Percentiles rank a stretch among this genome's conserved stretches.
These are phyloP conservation scores for Persicaria maculosa DNA, from an alignment of 148 eudicot species.

Conservation along the genomic window DNA sequence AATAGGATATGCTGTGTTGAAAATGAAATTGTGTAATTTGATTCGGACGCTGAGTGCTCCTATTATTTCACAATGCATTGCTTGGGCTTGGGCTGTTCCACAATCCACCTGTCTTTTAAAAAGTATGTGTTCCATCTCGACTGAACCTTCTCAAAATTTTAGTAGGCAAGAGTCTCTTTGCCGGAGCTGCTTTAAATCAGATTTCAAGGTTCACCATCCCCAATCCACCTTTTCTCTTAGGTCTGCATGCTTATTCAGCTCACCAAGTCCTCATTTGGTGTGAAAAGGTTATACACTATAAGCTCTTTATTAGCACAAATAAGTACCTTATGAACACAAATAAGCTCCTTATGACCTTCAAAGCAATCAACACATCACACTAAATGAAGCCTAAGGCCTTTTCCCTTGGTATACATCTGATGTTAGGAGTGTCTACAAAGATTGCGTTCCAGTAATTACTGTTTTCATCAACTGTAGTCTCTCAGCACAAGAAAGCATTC, in stretches of 20 bases:
- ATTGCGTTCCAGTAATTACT: too few species aligned
- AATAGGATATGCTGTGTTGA: background rate
- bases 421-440: too few species aligned
- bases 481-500: too few species aligned
- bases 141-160: background rate
- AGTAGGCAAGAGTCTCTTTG: background rate
- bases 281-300: background rate
- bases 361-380: too few species aligned
- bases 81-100: background rate
- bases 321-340: too few species aligned
- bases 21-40: background rate
- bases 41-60: background rate
- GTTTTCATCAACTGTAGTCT: too few species aligned
- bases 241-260: background rate
- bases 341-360: too few species aligned
- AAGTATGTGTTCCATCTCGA: background rate
- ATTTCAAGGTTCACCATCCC: background rate
- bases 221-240: background rate
- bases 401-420: too few species aligned
- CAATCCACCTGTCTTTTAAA: background rate
- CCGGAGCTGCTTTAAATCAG: background rate
- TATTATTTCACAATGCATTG: background rate
- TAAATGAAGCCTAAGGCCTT: too few species aligned
- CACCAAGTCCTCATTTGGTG: background rate
- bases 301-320: too few species aligned